Percentiles rank a stretch among this genome's conserved stretches.
phyloP scores from a whole-genome alignment of 2,329 filamentous ascomycete genomes.

The Xylariaceae sp. region DNA sequence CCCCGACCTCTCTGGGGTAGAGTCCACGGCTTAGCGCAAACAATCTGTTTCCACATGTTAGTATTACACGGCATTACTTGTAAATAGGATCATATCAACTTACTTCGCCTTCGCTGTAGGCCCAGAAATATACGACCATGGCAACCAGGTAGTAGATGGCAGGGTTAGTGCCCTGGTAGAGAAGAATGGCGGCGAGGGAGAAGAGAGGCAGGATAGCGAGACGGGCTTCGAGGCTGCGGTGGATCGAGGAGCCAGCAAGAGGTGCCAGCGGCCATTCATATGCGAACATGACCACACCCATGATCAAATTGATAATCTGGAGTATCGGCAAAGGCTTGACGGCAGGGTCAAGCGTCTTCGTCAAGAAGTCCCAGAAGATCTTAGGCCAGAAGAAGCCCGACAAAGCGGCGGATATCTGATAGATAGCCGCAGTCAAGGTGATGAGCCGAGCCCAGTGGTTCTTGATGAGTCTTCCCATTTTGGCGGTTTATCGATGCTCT shows the following conservation, averaged over 20 bases:
- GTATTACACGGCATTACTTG: not conserved
- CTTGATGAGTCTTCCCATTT: slow-evolving; percentile 97
- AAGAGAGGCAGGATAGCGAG: slow-evolving; percentile 78
- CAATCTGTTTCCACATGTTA: slow-evolving; percentile 42
- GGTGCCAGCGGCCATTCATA: slow-evolving; percentile 88
- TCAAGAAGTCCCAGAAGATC: slow-evolving; percentile 96
- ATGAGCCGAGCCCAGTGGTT: slow-evolving; percentile 98
- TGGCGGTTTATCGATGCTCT: slow-evolving; percentile 22
- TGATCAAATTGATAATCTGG: slow-evolving; percentile 82
- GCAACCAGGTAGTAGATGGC: slow-evolving; percentile 89
- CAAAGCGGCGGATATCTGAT: slow-evolving; percentile 76
- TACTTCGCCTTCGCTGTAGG: slow-evolving; percentile 95
- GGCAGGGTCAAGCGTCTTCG: slow-evolving; percentile 79
- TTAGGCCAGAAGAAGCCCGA: slow-evolving; percentile 98
- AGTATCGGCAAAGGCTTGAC: slow-evolving; percentile 85
- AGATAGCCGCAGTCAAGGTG: slow-evolving; percentile 71
- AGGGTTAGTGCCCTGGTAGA: slow-evolving; percentile 91
- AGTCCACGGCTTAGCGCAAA: slow-evolving; percentile 67
- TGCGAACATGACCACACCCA: slow-evolving; percentile 72
- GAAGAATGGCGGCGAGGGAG: slow-evolving; percentile 66
- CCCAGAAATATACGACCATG: slow-evolving; percentile 90
- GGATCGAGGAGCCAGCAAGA: slow-evolving; percentile 71
- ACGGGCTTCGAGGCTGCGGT: slow-evolving; percentile 83
- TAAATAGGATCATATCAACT: slow-evolving; percentile 30
- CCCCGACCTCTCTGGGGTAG: slow-evolving; percentile 51